Base-by-base conservation (phyloP, 1,139 yeast genomes). In the Pichia inconspicua region DNA sequence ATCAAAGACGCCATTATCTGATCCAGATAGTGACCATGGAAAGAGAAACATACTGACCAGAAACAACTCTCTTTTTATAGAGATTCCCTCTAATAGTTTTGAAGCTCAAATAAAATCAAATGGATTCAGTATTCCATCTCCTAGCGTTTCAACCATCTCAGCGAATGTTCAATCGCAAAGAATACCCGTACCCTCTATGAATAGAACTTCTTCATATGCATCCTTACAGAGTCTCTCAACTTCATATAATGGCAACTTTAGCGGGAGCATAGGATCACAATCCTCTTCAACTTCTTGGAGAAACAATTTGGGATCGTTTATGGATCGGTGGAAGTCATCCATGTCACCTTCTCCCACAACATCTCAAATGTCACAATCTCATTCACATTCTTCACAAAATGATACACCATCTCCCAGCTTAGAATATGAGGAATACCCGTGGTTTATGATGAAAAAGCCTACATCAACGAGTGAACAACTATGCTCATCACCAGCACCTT, bases 351-450 rank as follows among this genome's bases (percentile, higher is more conserved):
- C 55, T n/a, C 46, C 56, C 5, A 41, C 53, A 5, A 40, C 44
- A 17, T 48, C 53, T 9, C 48, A 47, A 10, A 27, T 42, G 27
- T 46, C 48, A n/a, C 42, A 48, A 37, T 37, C 41, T 9, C 38
- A 46, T 25, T 40, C 44, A 5, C 43, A 40, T 10, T 43, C 40
- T 28, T 43, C 50, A 3, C 44, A 25, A 4, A 40, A 45, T 15
- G 52, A 49, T 27, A 48, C 53, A 0, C 78, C 79, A 3, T 74
- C 79, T 1, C 79, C 80, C 0, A 72, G 70, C 1, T 47, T 68
- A 10, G 80, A 75, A 54, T 60, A 63, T 47, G 79, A 74, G 19
- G 79, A 74, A 31, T 72, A 64, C 53, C 64, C 65, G 22, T 70
- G 75, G 72, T 56, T 49, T 41, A 12, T 40, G 5, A 25, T 43